Conservation (phyloP, 225 moss, liverwort and hornwort genomes). For the Takakia lepidozioides region DNA sequence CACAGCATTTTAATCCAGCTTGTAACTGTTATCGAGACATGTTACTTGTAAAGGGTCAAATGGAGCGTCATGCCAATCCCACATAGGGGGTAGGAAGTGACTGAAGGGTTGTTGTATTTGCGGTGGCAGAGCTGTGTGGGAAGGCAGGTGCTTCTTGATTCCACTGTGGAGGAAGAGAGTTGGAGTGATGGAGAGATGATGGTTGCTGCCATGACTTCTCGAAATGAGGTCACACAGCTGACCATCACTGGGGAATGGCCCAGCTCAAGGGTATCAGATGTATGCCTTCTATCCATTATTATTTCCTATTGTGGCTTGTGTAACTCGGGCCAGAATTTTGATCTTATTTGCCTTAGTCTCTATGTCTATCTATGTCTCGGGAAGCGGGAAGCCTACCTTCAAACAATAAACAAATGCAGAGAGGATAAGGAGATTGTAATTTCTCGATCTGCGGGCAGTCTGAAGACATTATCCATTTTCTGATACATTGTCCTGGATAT, state of each 20-base stretch:
- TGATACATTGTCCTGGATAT: too few species aligned
- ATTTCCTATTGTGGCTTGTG: background rate
- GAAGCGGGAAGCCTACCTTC: too few species aligned
- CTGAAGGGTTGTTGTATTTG: background rate
- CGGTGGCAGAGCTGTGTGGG: constrained; percentile 51
- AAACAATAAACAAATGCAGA: too few species aligned
- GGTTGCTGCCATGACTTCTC: constrained; percentile 72
- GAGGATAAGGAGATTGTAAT: too few species aligned
- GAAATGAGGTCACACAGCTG: constrained; percentile 83
- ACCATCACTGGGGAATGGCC: constrained; percentile 87
- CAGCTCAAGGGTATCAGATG: constrained; percentile 45
- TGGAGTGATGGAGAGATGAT: constrained; percentile 82
- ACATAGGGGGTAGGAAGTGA: background rate
- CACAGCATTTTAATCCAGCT: background rate
- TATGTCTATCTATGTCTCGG: background rate
- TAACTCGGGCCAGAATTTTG: background rate
- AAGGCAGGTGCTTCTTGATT: constrained; percentile 63
- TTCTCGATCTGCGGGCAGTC: too few species aligned
- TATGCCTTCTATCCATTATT: constrained; percentile 7
- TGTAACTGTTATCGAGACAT: too few species aligned
- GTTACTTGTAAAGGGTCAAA: too few species aligned
- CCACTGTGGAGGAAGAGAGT: constrained; percentile 70
- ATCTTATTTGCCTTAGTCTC: background rate
- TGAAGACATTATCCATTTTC: too few species aligned
- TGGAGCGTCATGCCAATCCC: too few species aligned